Percentiles rank a stretch among this genome's conserved stretches.
These are phyloP conservation scores for Debaryomyces prosopidis DNA, from an alignment of 805 yeast genomes.

Conservation along the genomic window DNA sequence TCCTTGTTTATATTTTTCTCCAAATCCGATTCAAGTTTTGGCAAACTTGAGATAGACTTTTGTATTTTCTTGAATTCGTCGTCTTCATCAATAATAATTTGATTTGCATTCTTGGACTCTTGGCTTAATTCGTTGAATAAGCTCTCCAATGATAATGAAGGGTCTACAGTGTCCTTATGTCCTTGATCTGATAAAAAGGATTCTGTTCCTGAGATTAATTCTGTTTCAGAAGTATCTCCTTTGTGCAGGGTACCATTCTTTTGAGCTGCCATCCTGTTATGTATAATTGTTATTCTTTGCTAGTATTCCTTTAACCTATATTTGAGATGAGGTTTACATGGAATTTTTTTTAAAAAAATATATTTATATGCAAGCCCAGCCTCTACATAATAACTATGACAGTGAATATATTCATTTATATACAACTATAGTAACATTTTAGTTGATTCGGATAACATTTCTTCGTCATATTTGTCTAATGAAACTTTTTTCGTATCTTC, in stretches of 20 bases:
- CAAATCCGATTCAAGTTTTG: conserved; percentile 37
- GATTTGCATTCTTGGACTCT: conserved; percentile 15
- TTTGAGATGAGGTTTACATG: not conserved
- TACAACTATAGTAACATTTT: too few relatives aligned
- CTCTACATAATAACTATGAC: too few relatives aligned
- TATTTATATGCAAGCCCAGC: too few relatives aligned
- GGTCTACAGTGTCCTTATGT: conserved; percentile 7
- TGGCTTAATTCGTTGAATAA: conserved; percentile 32
- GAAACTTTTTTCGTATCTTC: conserved; percentile 5
- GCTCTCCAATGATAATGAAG: conserved; percentile 25
- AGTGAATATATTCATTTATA: too few relatives aligned
- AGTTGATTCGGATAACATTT: conserved; percentile 4
- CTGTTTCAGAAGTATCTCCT: conserved; percentile 27
- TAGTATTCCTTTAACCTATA: not conserved
- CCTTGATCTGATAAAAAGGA: conserved; percentile 21
- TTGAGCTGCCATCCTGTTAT: conserved; percentile 13
- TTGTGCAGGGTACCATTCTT: conserved; percentile 12
- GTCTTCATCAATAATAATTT: conserved; percentile 9
- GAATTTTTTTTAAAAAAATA: too few relatives aligned
- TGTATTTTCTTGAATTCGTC: conserved; percentile 34
- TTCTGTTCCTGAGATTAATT: conserved; percentile 22
- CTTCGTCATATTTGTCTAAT: conserved; percentile 11
- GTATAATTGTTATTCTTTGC: not conserved
- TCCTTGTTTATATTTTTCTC: conserved; percentile 19
- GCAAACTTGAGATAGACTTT: conserved; percentile 35